These are phyloP conservation scores for Aspergillus sclerotioniger DNA, from an alignment of 495 filamentous ascomycete species.

Conservation along the genomic window DNA sequence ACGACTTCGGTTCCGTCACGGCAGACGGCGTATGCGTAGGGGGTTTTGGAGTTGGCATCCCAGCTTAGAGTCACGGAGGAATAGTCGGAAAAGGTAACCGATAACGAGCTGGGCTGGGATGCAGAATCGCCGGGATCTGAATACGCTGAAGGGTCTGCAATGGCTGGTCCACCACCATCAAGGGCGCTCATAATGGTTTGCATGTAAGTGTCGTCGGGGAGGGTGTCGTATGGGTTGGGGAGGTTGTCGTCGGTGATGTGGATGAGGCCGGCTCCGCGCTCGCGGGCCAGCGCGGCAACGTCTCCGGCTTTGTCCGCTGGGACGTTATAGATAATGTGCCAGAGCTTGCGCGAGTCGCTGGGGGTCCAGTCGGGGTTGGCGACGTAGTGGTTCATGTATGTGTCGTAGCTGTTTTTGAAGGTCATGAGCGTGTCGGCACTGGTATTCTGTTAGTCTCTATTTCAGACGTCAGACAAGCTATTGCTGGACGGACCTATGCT, in stretches of 20 bases:
- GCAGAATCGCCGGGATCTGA: background rate
- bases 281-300: slow-evolving; percentile 5
- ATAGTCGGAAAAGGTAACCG: slow-evolving; percentile 14
- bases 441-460: too few relatives aligned
- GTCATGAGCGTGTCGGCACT: slow-evolving; percentile 19
- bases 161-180: slow-evolving; percentile 9
- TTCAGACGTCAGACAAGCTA: too few relatives aligned
- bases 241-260: slow-evolving; percentile 14
- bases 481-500: slow-evolving; percentile 1
- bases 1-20: background rate
- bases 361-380: slow-evolving; percentile 20
- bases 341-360: slow-evolving; percentile 19
- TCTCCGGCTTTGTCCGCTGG: background rate
- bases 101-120: slow-evolving; percentile 4
- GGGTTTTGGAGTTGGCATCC: slow-evolving; percentile 14
- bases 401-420: slow-evolving; percentile 12
- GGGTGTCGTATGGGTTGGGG: slow-evolving; percentile 19
- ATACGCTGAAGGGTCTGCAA: background rate
- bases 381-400: slow-evolving; percentile 11
- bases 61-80: slow-evolving; percentile 14
- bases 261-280: slow-evolving; percentile 10
- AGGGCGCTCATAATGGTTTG: slow-evolving; percentile 14
- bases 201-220: slow-evolving; percentile 17
- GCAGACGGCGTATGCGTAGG: slow-evolving; percentile 15
- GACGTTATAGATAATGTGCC: slow-evolving; percentile 20